Conservation (phyloP, 192 early-diverging fungal species). For the Gryganskiella cystojenkinii region DNA sequence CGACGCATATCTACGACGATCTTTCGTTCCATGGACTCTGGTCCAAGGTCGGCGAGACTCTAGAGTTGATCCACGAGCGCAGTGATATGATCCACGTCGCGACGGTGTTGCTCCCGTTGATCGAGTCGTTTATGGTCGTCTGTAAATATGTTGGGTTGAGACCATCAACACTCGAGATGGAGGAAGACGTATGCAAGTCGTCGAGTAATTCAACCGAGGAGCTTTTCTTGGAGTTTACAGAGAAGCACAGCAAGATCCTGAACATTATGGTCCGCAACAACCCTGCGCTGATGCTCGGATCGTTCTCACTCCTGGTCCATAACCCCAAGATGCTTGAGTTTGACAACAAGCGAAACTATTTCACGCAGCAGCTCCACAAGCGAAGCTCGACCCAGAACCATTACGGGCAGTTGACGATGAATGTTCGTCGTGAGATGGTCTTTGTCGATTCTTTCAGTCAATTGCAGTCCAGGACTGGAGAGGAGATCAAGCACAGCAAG, state of each 20-base stretch:
- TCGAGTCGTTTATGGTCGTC: slow-evolving; percentile 98
- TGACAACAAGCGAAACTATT: slow-evolving; percentile 99
- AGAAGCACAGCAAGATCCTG: slow-evolving; percentile 94
- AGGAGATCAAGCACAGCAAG: slow-evolving; percentile 95
- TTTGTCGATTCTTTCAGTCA: slow-evolving; percentile 98
- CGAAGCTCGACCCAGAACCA: slow-evolving; percentile 68
- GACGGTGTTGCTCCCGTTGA: slow-evolving; percentile 91
- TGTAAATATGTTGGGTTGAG: slow-evolving; percentile 84
- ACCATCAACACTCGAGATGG: slow-evolving; percentile 51
- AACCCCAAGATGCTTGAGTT: slow-evolving; percentile 98
- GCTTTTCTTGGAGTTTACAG: slow-evolving; percentile 91
- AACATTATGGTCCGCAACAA: slow-evolving; percentile 99
- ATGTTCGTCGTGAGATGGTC: slow-evolving; percentile 91
- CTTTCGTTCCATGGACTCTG: slow-evolving; percentile 76
- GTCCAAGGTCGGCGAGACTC: slow-evolving; percentile 78
- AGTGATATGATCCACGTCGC: slow-evolving; percentile 89
- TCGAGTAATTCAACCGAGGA: slow-evolving; percentile 60
- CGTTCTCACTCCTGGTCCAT: slow-evolving; percentile 95
- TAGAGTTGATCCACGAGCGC: slow-evolving; percentile 78
- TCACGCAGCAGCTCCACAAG: slow-evolving; percentile 94
- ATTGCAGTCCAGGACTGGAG: slow-evolving; percentile 88
- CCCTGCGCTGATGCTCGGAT: slow-evolving; percentile 94
- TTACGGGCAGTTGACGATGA: slow-evolving; percentile 83
- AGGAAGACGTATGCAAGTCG: slow-evolving; percentile 27
- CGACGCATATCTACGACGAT: slow-evolving; percentile 60